Conservation (phyloP, 1,284 basidiomycete genomes). For the Cerioporus squamosus region DNA sequence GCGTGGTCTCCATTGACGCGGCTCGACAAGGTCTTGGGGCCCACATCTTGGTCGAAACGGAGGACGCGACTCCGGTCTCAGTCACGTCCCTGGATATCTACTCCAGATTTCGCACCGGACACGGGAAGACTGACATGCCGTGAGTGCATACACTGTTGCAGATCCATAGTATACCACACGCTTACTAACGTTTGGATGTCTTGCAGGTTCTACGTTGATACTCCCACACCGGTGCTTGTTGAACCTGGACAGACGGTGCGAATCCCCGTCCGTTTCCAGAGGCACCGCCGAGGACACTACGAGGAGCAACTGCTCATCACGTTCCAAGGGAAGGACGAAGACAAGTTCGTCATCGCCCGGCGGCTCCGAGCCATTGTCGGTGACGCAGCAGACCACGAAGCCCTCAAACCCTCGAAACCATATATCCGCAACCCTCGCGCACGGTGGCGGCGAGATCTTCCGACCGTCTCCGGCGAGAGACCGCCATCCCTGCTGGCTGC, state of each 20-base stretch:
- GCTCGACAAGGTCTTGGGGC: background rate
- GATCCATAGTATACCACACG: background rate
- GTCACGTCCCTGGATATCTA: background rate
- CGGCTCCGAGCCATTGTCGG: conserved; percentile 39
- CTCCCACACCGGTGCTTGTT: background rate
- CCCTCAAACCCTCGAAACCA: conserved; percentile 51
- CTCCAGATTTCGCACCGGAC: too few relatives aligned
- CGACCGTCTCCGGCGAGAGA: conserved; percentile 52
- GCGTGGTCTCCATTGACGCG: background rate
- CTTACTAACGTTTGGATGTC: background rate
- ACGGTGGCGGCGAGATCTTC: conserved; percentile 41
- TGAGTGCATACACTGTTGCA: too few relatives aligned
- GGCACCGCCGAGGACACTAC: conserved; percentile 50
- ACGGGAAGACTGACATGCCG: too few relatives aligned
- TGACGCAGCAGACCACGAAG: conserved; percentile 50
- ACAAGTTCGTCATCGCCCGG: conserved; percentile 42
- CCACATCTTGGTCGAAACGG: background rate
- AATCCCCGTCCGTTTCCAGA: conserved; percentile 11
- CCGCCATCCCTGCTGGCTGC: conserved; percentile 37
- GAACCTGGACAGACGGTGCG: background rate
- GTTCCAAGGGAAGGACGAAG: conserved; percentile 33
- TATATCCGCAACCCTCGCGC: conserved; percentile 53
- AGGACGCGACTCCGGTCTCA: background rate
- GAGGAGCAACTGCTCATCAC: conserved; percentile 44
- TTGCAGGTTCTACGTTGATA: background rate